Conservation (phyloP, 306 rosid species). For the Erythrophleum fordii region DNA sequence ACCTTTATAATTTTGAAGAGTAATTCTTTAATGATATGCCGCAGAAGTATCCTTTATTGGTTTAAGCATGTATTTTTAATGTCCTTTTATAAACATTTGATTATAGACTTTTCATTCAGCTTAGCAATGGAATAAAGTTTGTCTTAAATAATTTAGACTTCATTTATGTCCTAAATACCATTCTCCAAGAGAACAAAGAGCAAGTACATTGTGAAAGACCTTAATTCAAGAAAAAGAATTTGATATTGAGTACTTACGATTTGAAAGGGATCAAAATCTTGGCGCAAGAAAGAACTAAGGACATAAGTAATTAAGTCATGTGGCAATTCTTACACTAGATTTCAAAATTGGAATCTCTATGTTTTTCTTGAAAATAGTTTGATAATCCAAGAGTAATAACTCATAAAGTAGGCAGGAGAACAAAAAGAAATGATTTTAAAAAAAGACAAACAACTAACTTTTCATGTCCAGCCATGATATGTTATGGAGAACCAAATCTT, state of each 20-base stretch:
- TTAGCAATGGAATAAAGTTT: neutral
- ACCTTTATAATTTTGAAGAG: conserved; percentile 79
- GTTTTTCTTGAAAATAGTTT: conserved; percentile 69
- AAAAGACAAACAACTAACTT: conserved; percentile 60
- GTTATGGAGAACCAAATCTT: conserved; percentile 76
- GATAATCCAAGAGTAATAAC: conserved; percentile 30
- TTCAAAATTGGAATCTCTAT: conserved; percentile 82
- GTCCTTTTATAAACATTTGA: neutral
- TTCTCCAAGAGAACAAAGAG: conserved; percentile 32
- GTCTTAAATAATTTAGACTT: conserved; percentile 11
- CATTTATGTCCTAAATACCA: conserved; percentile 20
- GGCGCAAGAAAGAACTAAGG: conserved; percentile 96
- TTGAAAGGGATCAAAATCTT: conserved; percentile 68
- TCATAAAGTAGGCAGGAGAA: conserved; percentile 24
- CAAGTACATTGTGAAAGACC: conserved; percentile 64
- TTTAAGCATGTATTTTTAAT: neutral
- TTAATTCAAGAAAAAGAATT: conserved; percentile 60
- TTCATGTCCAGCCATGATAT: conserved; percentile 93
- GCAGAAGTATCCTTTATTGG: conserved; percentile 35
- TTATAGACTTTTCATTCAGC: neutral
- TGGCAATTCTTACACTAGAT: conserved; percentile 80
- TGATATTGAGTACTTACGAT: conserved; percentile 46
- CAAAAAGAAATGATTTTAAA: neutral
- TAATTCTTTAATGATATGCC: conserved; percentile 67
- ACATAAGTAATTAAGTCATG: conserved; percentile 83